Evolutionary conservation across 192 early-diverging fungal species (phyloP).

Genomic region (Coemansia sp.): DNA sequence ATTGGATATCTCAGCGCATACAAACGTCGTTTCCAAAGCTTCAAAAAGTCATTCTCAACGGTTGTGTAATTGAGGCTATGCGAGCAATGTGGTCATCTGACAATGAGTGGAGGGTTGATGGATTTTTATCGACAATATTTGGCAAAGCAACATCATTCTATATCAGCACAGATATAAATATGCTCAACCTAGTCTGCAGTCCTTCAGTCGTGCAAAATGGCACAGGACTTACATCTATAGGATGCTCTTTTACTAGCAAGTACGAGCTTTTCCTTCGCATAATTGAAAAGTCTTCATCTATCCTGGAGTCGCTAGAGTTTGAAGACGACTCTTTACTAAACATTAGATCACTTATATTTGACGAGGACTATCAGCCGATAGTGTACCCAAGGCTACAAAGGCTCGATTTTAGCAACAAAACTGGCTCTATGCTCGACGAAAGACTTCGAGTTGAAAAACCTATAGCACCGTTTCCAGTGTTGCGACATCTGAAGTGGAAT

Average conservation of each 20-base stretch:
- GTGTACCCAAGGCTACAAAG: not conserved
- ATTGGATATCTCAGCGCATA: not conserved
- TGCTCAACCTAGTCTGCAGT: not conserved
- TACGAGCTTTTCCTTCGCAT: not conserved
- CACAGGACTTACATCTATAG: not conserved
- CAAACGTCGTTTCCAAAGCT: not conserved
- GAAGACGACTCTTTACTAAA: not conserved
- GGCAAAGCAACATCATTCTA: not conserved
- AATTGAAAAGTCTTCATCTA: not conserved
- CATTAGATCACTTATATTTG: not conserved
- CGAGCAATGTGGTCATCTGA: not conserved
- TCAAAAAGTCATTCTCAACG: not conserved
- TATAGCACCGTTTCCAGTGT: constrained; percentile 9
- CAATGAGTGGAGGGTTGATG: not conserved
- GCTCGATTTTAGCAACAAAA: not conserved
- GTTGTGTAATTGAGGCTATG: not conserved
- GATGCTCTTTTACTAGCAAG: not conserved
- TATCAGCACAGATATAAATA: not conserved
- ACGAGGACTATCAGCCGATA: not conserved
- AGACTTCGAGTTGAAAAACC: not conserved
- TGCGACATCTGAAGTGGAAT: constrained; percentile 7
- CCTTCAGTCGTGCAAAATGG: not conserved
- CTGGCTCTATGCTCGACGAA: not conserved
- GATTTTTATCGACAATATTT: not conserved
- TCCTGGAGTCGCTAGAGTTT: not conserved